Conservation (phyloP, 1,284 basidiomycete species). For the Ceraceosorus guamensis region DNA sequence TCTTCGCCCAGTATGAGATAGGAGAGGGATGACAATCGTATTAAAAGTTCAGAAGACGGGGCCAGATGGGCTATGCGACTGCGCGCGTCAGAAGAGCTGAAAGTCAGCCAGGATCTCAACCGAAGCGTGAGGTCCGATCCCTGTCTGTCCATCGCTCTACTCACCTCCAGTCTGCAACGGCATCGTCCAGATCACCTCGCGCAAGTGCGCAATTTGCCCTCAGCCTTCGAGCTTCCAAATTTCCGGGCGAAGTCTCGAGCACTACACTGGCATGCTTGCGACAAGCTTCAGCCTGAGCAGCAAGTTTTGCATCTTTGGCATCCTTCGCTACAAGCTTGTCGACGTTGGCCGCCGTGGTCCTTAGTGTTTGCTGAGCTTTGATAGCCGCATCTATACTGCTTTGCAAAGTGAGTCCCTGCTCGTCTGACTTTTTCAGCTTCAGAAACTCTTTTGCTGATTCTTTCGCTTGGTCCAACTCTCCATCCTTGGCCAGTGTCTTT, state of each 20-base stretch:
- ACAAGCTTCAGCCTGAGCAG: constrained; percentile 20
- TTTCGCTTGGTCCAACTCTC: constrained; percentile 31
- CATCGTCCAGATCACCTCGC: constrained; percentile 34
- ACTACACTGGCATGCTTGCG: constrained; percentile 16
- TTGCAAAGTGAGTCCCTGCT: background rate
- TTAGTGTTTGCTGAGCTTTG: constrained; percentile 4
- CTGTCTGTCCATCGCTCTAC: constrained; percentile 1
- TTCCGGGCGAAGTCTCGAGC: constrained; percentile 20
- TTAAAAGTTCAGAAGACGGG: constrained; percentile 33
- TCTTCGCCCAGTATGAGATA: constrained; percentile 40
- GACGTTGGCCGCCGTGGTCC: background rate
- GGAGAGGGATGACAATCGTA: constrained; percentile 37
- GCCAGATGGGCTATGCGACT: constrained; percentile 31
- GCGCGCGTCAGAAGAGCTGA: background rate
- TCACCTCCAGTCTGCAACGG: constrained; percentile 40
- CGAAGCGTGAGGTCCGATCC: too few species aligned
- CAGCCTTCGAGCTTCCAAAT: constrained; percentile 28
- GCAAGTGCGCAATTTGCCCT: constrained; percentile 34
- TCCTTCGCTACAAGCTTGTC: constrained; percentile 7
- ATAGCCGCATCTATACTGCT: constrained; percentile 7
- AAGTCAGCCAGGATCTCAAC: too few species aligned
- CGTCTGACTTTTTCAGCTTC: constrained; percentile 19
- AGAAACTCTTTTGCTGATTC: constrained; percentile 7
- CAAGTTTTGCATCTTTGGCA: constrained; percentile 2
- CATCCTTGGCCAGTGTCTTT: constrained; percentile 38